Conservation (phyloP, 1,284 basidiomycete genomes). For the Cerioporus squamosus region DNA sequence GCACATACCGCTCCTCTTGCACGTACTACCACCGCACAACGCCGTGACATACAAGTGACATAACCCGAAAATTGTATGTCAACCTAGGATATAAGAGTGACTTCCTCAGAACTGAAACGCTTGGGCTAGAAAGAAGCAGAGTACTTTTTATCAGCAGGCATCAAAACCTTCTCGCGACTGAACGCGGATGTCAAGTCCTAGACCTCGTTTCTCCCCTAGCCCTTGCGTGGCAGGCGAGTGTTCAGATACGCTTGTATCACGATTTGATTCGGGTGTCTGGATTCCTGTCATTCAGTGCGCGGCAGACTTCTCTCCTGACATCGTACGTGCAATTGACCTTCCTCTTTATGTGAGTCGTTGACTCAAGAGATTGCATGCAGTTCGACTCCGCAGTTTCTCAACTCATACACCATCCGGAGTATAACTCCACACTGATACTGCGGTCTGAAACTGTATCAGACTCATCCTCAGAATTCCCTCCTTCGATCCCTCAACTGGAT, state of each 20-base stretch:
- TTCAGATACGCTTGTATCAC: neutral
- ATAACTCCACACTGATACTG: conserved; percentile 82
- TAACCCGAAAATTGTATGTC: no score
- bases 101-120: no score
- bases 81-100: no score
- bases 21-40: no score
- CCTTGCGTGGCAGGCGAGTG: neutral
- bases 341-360: neutral
- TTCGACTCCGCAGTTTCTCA: conserved; percentile 68
- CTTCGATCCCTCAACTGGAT: conserved; percentile 43
- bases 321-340: conserved; percentile 36
- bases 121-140: no score
- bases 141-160: no score
- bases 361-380: conserved; percentile 39
- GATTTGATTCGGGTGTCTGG: conserved; percentile 27
- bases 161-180: no score
- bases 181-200: no score
- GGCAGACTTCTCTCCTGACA: conserved; percentile 46
- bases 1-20: no score
- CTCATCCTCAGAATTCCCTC: conserved; percentile 39
- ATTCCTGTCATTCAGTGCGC: conserved; percentile 44
- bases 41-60: no score
- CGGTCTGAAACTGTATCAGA: conserved; percentile 70
- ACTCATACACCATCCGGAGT: conserved; percentile 79
- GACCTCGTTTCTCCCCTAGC: conserved; percentile 21